phyloP scores from a whole-genome alignment of 106 monocot species.

The Apostasia ramifera region DNA sequence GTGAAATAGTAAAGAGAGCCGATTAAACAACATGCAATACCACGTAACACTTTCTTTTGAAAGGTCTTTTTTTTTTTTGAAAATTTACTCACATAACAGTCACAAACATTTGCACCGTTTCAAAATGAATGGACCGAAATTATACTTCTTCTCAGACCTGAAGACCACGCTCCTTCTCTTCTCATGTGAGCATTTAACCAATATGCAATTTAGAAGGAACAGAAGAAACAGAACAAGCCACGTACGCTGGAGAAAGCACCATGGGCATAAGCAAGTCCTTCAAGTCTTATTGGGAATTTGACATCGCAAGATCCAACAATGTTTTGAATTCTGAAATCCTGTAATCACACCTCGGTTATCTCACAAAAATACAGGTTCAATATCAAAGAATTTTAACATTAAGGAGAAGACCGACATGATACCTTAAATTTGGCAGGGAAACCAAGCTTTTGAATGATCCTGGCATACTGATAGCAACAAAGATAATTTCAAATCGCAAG shows the following conservation, averaged over 20 bases:
- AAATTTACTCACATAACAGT: too few relatives aligned
- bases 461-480: slow-evolving; percentile 51
- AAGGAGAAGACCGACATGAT: not conserved
- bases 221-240: not conserved
- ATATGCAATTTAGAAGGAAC: too few relatives aligned
- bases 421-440: slow-evolving; percentile 72
- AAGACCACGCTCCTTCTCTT: too few relatives aligned
- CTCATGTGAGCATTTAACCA: too few relatives aligned
- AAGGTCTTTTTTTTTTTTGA: too few relatives aligned
- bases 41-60: too few relatives aligned
- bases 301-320: slow-evolving; percentile 94
- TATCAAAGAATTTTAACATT: not conserved
- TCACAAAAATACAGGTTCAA: not conserved
- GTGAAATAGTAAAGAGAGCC: too few relatives aligned
- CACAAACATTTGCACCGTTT: too few relatives aligned
- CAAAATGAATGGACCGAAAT: too few relatives aligned
- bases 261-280: slow-evolving; percentile 66
- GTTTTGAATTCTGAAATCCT: slow-evolving; percentile 98
- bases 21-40: too few relatives aligned
- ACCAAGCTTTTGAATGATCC: slow-evolving; percentile 79
- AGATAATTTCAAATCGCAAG: slow-evolving; percentile 5
- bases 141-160: too few relatives aligned
- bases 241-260: slow-evolving; percentile 75
- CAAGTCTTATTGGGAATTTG: slow-evolving; percentile 75
- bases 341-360: not conserved